Evolutionary conservation across 2,329 filamentous ascomycete genomes (phyloP).

Genomic region (Beauveria asiatica): DNA sequence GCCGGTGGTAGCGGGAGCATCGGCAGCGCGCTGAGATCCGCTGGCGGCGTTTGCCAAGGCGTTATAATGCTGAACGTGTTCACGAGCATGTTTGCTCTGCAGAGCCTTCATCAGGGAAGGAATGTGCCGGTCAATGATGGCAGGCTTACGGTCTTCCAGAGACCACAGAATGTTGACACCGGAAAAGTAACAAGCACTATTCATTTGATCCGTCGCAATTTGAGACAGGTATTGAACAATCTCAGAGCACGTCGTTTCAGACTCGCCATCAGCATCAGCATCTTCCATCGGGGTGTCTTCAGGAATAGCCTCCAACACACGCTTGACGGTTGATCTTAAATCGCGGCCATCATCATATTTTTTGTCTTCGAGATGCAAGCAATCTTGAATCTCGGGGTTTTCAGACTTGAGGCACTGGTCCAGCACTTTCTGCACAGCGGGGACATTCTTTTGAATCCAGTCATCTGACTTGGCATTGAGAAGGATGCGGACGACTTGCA

Average conservation of each 20-base stretch:
- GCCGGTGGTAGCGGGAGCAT: slow-evolving; percentile 42
- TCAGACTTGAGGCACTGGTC: slow-evolving; percentile 86
- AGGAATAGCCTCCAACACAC: slow-evolving; percentile 82
- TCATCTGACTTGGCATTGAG: slow-evolving; percentile 81
- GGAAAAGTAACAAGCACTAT: slow-evolving; percentile 70
- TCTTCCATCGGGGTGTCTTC: slow-evolving; percentile 64
- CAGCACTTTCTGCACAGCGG: slow-evolving; percentile 74
- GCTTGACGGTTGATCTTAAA: slow-evolving; percentile 66
- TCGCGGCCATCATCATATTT: slow-evolving; percentile 61
- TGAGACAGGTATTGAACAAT: slow-evolving; percentile 77
- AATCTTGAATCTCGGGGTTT: slow-evolving; percentile 88
- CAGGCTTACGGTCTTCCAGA: slow-evolving; percentile 72
- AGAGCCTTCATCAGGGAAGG: slow-evolving; percentile 84
- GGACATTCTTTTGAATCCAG: slow-evolving; percentile 76
- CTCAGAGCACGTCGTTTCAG: slow-evolving; percentile 75
- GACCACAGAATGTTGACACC: slow-evolving; percentile 94
- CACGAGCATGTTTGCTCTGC: slow-evolving; percentile 82
- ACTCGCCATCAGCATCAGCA: slow-evolving; percentile 74
- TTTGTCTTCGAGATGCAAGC: slow-evolving; percentile 66
- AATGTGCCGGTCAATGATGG: slow-evolving; percentile 85
- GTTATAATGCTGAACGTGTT: slow-evolving; percentile 76
- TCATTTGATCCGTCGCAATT: slow-evolving; percentile 82
- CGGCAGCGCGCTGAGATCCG: slow-evolving; percentile 36
- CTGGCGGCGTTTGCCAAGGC: slow-evolving; percentile 44
- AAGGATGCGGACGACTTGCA: slow-evolving; percentile 86